Percentiles rank a stretch among this genome's conserved stretches.
These are phyloP conservation scores for Calonectria multiphialidica DNA, from an alignment of 2,329 filamentous ascomycete species.

Conservation along the genomic window DNA sequence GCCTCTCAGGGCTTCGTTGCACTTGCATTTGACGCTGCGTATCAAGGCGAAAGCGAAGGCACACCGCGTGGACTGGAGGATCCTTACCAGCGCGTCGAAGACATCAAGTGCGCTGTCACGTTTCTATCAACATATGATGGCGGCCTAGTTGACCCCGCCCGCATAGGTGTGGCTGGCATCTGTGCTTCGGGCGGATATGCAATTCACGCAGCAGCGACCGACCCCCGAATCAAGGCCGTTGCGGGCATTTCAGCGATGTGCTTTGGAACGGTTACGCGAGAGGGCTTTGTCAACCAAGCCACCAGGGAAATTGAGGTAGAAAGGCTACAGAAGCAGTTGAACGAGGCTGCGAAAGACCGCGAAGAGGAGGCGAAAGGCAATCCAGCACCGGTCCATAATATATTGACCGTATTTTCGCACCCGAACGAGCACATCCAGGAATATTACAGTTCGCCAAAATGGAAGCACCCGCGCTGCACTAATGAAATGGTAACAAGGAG, in stretches of 20 bases:
- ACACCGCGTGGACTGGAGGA: conserved; percentile 51
- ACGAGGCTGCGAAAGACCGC: background rate
- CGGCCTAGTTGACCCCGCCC: conserved; percentile 38
- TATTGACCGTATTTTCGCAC: background rate
- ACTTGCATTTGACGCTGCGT: conserved; percentile 52
- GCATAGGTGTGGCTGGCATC: conserved; percentile 47
- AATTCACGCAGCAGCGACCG: conserved; percentile 47
- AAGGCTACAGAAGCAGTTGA: background rate
- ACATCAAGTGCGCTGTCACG: conserved; percentile 49
- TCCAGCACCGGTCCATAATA: background rate
- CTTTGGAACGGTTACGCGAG: conserved; percentile 35
- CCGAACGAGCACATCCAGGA: background rate
- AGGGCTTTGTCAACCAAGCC: background rate
- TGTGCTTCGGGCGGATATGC: conserved; percentile 53
- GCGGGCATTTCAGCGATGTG: conserved; percentile 45
- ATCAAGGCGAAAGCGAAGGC: conserved; percentile 51
- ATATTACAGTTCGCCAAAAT: background rate
- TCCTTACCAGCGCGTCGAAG: conserved; percentile 54
- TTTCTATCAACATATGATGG: conserved; percentile 42
- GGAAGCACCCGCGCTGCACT: background rate
- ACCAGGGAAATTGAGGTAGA: background rate
- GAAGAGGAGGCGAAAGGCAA: background rate
- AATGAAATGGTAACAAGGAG: background rate
- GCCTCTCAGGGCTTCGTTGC: conserved; percentile 46
- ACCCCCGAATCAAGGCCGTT: conserved; percentile 50